Percentiles rank a stretch among this genome's conserved stretches.
These are phyloP conservation scores for Coniochaeta hoffmannii DNA, from an alignment of 2,329 filamentous ascomycete genomes.

Conservation along the genomic window DNA sequence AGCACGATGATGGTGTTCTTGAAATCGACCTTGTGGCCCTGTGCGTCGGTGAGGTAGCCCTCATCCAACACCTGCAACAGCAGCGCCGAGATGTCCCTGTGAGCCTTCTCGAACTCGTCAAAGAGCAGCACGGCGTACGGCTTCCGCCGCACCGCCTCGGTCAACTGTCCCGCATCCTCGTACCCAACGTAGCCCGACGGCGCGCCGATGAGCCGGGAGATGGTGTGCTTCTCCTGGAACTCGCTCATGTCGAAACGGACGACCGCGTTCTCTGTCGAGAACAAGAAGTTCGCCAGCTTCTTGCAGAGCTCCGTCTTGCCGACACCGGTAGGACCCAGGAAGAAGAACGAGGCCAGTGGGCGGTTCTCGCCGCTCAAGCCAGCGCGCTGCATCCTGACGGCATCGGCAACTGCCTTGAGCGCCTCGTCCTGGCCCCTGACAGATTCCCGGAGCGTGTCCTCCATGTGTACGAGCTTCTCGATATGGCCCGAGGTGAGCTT, in stretches of 20 bases:
- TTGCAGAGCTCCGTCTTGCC: constrained; percentile 98
- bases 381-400: constrained; percentile 87
- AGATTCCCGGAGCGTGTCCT: constrained; percentile 74
- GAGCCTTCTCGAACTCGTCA: constrained; percentile 97
- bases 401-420: constrained; percentile 81
- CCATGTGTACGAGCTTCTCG: constrained; percentile 93
- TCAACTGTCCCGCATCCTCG: constrained; percentile 92
- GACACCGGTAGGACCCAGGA: constrained; percentile 91
- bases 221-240: constrained; percentile 95
- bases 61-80: constrained; percentile 93
- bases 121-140: constrained; percentile 93
- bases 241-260: constrained; percentile 97
- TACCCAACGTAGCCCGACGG: constrained; percentile 95
- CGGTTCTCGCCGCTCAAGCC: constrained; percentile 87
- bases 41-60: constrained; percentile 88
- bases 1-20: constrained; percentile 93
- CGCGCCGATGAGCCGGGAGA: constrained; percentile 84
- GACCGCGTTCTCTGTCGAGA: constrained; percentile 85
- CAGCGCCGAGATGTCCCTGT: constrained; percentile 86
- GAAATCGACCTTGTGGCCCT: constrained; percentile 96
- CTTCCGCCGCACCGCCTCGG: constrained; percentile 89
- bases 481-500: constrained; percentile 92
- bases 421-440: constrained; percentile 94
- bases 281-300: constrained; percentile 87
- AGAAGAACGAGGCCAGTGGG: constrained; percentile 93